A percentile compares a stretch with the other conserved stretches of the same genome.
Evolutionary conservation across 495 filamentous ascomycete genomes (phyloP).

Genomic region (Pseudomonodictys pantanalensis): DNA sequence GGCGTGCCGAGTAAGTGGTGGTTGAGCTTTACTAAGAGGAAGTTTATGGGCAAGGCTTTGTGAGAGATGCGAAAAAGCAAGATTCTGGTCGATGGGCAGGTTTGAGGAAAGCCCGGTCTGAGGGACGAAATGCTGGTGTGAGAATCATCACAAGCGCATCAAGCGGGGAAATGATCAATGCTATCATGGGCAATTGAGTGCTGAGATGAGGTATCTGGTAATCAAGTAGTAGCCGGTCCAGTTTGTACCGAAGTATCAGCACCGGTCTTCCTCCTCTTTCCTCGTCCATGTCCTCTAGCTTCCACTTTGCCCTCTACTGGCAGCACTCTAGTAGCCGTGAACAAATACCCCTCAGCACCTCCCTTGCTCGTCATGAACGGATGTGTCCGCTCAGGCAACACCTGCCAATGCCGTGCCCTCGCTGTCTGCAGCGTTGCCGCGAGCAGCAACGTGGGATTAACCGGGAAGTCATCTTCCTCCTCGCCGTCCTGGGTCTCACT

Average conservation of each 20-base stretch:
- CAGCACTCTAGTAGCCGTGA: slow-evolving; percentile 75
- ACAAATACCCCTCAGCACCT: slow-evolving; percentile 86
- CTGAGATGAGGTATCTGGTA: background rate
- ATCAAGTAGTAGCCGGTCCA: background rate
- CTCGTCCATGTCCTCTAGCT: slow-evolving; percentile 68
- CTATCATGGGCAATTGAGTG: background rate
- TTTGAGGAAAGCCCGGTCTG: too few species aligned
- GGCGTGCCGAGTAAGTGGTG: slow-evolving; percentile 93
- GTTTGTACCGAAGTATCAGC: slow-evolving; percentile 8
- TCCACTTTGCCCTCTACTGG: slow-evolving; percentile 74
- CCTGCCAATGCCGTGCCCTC: slow-evolving; percentile 76
- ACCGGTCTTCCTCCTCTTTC: slow-evolving; percentile 55
- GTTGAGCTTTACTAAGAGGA: slow-evolving; percentile 96
- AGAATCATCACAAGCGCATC: too few species aligned
- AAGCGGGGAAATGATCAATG: background rate
- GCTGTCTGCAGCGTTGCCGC: slow-evolving; percentile 76
- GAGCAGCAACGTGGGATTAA: slow-evolving; percentile 80
- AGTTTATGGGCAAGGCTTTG: slow-evolving; percentile 90
- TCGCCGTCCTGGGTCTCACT: slow-evolving; percentile 17
- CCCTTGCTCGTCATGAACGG: slow-evolving; percentile 86
- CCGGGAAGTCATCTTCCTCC: slow-evolving; percentile 59
- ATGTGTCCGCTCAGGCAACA: slow-evolving; percentile 87
- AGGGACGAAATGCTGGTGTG: too few species aligned
- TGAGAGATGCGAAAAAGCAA: too few species aligned
- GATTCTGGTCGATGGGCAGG: too few species aligned